Percentiles rank a stretch among this genome's conserved stretches.
Conservation (phyloP, 306 rosid genomes). For the Acacia melanoxylon region DNA sequence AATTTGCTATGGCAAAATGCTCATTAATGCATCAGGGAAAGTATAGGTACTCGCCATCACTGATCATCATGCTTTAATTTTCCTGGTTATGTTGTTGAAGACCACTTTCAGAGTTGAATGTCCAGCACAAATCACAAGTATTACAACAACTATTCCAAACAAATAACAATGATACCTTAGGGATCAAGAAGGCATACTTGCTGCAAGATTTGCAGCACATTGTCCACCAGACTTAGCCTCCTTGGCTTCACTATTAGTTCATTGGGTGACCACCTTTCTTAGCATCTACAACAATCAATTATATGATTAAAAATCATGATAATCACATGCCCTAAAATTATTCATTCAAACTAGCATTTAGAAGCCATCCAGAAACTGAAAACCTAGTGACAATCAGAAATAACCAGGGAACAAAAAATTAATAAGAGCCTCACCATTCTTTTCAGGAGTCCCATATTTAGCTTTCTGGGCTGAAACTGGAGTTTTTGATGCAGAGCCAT, state of each 20-base stretch:
- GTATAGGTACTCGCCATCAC: not conserved
- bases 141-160: not conserved
- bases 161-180: not conserved
- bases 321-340: not conserved
- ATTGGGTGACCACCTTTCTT: slow-evolving; percentile 76
- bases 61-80: slow-evolving; percentile 54
- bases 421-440: slow-evolving; percentile 53
- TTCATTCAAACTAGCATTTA: not conserved
- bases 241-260: slow-evolving; percentile 45
- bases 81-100: slow-evolving; percentile 78
- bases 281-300: slow-evolving; percentile 38
- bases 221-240: slow-evolving; percentile 59
- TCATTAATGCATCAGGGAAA: not conserved
- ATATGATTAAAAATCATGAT: not conserved
- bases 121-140: slow-evolving; percentile 27
- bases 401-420: not conserved
- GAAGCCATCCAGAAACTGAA: not conserved
- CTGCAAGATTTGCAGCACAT: slow-evolving; percentile 28
- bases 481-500: slow-evolving; percentile 61
- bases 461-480: slow-evolving; percentile 69
- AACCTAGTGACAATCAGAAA: not conserved
- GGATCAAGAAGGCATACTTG: slow-evolving; percentile 43
- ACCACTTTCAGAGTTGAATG: slow-evolving; percentile 60
- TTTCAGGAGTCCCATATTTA: slow-evolving; percentile 65
- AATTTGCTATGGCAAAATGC: slow-evolving; percentile 30